Evolutionary conservation across 352 stramenopile genomes (phyloP), one percentile per base, ranked within the genome.

Genomic region (Phytophthora melonis): DNA sequence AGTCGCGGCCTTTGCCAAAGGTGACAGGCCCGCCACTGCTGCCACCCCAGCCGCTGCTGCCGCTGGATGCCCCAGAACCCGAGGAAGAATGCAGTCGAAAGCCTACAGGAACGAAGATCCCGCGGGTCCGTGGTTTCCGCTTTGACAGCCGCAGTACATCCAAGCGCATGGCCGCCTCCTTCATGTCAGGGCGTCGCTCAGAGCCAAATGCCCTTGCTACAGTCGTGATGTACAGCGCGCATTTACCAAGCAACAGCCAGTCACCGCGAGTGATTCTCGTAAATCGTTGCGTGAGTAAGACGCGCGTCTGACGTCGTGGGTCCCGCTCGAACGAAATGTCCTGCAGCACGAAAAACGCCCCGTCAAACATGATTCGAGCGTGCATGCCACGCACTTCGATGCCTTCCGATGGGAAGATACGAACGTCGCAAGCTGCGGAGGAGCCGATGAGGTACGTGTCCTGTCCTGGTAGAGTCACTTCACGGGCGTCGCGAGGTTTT

Each of bases 311-410:
- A 16, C 73, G 77, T 18, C 63, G 68, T 45, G 79, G 80, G 19
- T 91, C 88, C 1, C 80, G 76, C 49, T 93, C 83, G 61, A 93
- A 93, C 7, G 85, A 92, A 18, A 93, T 66, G 30, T 93, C 87
- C 61, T 93, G 80, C 8, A 93, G 68, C 47, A 93, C 66, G 58
- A 90, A 93, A n/a, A 85, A 89, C 18, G 70, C 68, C 2, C 85
- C 85, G 32, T 94, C 85, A 52, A 93, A 92, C 0, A 70, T 49
- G 55, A 94, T 92, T 23, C 85, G 77, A 32, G 87, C 79, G 65
- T 94, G 87, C 2, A 93, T 80, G 5, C 66, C 71, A 52, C 80
- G 80, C 8, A 94, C 74, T 56, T 72, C 62, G 10, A 62, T 69
- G 11, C 78, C 83, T 13, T 81, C 79, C 8, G 77, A 78, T 0